A percentile compares a stretch with the other conserved stretches of the same genome.
Conservation (phyloP, 768 basidiomycete genomes). For the Auricularia heimuer region DNA sequence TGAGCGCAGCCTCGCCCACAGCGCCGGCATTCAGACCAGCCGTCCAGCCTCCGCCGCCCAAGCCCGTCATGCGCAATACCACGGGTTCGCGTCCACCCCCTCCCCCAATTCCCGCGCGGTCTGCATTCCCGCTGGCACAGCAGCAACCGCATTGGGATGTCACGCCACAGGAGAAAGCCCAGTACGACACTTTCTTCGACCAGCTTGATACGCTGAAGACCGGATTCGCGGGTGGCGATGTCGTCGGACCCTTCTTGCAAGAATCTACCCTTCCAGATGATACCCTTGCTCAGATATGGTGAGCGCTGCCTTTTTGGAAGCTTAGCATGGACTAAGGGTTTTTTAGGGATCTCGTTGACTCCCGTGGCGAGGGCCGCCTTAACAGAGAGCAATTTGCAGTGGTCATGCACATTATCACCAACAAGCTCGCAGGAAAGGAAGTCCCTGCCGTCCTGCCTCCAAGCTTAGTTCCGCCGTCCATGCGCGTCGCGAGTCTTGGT, state of each 20-base stretch:
- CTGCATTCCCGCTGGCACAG: constrained; percentile 5
- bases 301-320: constrained; percentile 18
- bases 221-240: constrained; percentile 85
- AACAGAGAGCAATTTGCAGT: constrained; percentile 92
- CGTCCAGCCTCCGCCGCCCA: not conserved
- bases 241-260: constrained; percentile 92
- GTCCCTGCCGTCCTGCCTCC: constrained; percentile 62
- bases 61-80: constrained; percentile 7
- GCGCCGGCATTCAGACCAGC: constrained; percentile 44
- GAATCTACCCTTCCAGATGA: constrained; percentile 78
- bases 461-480: constrained; percentile 72
- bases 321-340: not conserved
- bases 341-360: constrained; percentile 87
- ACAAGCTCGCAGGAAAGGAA: constrained; percentile 69
- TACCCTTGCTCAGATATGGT: constrained; percentile 88
- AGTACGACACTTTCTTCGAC: constrained; percentile 70
- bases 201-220: constrained; percentile 62
- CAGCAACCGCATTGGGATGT: constrained; percentile 60
- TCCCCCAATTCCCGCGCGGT: not conserved
- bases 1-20: constrained; percentile 7
- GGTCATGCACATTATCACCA: constrained; percentile 87
- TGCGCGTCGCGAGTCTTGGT: constrained; percentile 34
- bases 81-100: constrained; percentile 3
- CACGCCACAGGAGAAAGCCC: constrained; percentile 65
- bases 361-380: constrained; percentile 77